Base-by-base conservation (phyloP, 2,329 filamentous ascomycete species). In the Paraphaeosphaeria minitans region DNA sequence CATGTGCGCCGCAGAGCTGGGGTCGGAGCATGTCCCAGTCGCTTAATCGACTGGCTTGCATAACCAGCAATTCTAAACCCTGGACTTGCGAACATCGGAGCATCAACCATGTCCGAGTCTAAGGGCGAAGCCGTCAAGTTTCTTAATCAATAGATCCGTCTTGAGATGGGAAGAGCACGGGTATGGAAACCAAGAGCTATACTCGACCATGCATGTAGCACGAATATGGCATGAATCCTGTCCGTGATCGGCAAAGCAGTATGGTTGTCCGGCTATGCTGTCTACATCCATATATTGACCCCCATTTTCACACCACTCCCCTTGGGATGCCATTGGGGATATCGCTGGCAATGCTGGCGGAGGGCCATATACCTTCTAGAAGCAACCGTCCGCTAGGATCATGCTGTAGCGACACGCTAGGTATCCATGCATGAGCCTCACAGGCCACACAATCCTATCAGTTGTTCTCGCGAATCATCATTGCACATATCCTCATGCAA, bases 41-140 rank as follows among this genome's bases (percentile, higher is more conserved):
- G 55, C 51, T 46, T 41, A 54, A 33, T 21, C 54, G 24, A 57
- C 45, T 19, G 50, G 37, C 43, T n/a, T 54, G 55, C 58, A 57
- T 55, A 22, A 47, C 24, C 41, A 24, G 50, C 52, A 57, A 55
- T 60, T 45, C 31, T 24, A 42, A 48, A 37, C 53, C 52, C 52
- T 55, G 52, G 47, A 48, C 52, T 56, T 48, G 53, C 27, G 24
- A 50, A 39, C 27, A 14, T 31, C 41, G 42, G 10, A 46, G 45
- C 50, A 37, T 52, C 29, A 19, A 16, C 46, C 48, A n/a, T 45
- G 21, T 46, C 55, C 55, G 54, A 21, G 37, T 45, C 21, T 27
- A 54, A 55, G 45, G 46, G 55, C 24, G 51, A 55, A 27, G 33
- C 10, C n/a, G 41, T 21, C n/a, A 49, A 10, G 39, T 45, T 42